phyloP scores from a whole-genome alignment of 495 filamentous ascomycete species.

The Echria macrotheca region DNA sequence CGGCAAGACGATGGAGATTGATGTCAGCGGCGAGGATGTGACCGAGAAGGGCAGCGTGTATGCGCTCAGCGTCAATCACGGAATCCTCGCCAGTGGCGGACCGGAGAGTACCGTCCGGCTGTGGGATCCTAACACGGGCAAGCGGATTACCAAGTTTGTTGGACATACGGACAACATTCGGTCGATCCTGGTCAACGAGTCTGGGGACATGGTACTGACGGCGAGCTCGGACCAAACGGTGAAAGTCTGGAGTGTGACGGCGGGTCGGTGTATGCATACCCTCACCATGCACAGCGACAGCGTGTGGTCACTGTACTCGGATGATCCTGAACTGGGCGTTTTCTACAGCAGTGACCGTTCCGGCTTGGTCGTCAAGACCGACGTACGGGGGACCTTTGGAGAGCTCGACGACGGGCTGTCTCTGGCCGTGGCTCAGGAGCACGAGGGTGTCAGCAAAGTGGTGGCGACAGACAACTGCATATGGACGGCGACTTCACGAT shows the following conservation, averaged over 20 bases:
- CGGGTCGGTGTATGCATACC: slow-evolving; percentile 93
- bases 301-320: slow-evolving; percentile 92
- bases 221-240: slow-evolving; percentile 95
- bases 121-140: slow-evolving; percentile 88
- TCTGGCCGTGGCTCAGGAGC: slow-evolving; percentile 82
- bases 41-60: slow-evolving; percentile 93
- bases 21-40: slow-evolving; percentile 70
- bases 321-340: slow-evolving; percentile 75
- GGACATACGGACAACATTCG: slow-evolving; percentile 97
- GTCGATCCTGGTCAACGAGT: slow-evolving; percentile 80
- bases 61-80: slow-evolving; percentile 67
- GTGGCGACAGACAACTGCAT: slow-evolving; percentile 74
- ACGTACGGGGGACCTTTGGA: slow-evolving; percentile 61
- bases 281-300: slow-evolving; percentile 98
- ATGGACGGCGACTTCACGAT: slow-evolving; percentile 91
- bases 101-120: slow-evolving; percentile 89
- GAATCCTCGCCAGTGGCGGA: slow-evolving; percentile 82
- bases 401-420: slow-evolving; percentile 88
- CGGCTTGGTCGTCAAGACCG: slow-evolving; percentile 89
- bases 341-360: slow-evolving; percentile 94
- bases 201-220: slow-evolving; percentile 86
- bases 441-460: slow-evolving; percentile 82
- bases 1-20: slow-evolving; percentile 79
- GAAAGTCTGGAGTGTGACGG: slow-evolving; percentile 94
- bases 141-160: slow-evolving; percentile 90